These are phyloP conservation scores for Sphaerulina musiva DNA, from an alignment of 2,329 filamentous ascomycete genomes.

Conservation along the genomic window DNA sequence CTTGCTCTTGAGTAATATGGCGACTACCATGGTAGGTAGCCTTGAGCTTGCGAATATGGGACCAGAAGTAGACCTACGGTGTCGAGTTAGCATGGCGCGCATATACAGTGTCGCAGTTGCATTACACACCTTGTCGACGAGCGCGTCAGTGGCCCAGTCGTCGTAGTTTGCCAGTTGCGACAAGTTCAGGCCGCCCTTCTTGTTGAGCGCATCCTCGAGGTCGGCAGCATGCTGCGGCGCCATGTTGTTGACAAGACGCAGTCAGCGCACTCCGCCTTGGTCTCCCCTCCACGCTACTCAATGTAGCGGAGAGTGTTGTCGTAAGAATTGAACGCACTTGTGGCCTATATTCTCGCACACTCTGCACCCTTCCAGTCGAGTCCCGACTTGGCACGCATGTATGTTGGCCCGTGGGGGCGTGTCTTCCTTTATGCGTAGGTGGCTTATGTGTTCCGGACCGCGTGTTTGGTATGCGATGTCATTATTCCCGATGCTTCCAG, in stretches of 20 bases:
- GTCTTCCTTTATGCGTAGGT: neutral
- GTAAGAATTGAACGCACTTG: too few relatives aligned
- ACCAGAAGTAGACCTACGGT: slow-evolving; percentile 85
- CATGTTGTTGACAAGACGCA: slow-evolving; percentile 18
- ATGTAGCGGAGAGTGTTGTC: neutral
- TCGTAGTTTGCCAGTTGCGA: slow-evolving; percentile 88
- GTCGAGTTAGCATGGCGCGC: slow-evolving; percentile 5
- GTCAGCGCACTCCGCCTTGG: neutral
- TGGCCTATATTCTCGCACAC: neutral
- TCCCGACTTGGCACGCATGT: neutral
- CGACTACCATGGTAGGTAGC: slow-evolving; percentile 78
- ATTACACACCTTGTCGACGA: slow-evolving; percentile 80
- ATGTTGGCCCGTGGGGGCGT: neutral
- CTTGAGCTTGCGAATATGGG: slow-evolving; percentile 88
- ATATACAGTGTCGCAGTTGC: neutral
- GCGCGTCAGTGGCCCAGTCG: slow-evolving; percentile 88
- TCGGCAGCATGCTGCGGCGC: slow-evolving; percentile 31
- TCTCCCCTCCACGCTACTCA: too few relatives aligned
- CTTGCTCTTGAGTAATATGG: slow-evolving; percentile 62
- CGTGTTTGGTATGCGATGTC: neutral
- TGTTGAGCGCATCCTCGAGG: slow-evolving; percentile 42
- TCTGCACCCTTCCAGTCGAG: neutral
- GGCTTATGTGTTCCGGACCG: neutral
- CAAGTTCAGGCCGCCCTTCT: slow-evolving; percentile 72
- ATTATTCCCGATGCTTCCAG: neutral